These are phyloP conservation scores for Blechomonas ayalai DNA, from an alignment of 208 protist genomes.

Conservation along the genomic window DNA sequence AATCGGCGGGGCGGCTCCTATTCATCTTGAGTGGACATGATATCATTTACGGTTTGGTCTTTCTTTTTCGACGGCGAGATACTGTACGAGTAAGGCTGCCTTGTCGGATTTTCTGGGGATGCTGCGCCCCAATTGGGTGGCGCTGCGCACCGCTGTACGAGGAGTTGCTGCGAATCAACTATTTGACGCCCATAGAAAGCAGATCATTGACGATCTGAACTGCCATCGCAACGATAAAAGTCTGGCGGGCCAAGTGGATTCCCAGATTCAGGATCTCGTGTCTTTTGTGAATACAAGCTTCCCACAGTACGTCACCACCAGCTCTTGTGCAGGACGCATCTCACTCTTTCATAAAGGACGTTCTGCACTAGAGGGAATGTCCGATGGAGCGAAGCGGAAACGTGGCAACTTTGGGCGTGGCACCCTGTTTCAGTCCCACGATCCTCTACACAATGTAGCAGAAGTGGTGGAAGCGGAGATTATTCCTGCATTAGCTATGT, in stretches of 20 bases:
- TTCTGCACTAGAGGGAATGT: no score
- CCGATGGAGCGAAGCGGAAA: constrained; percentile 23
- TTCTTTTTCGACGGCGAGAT: no score
- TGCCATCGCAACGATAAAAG: constrained; percentile 69
- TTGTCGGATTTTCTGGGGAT: no score
- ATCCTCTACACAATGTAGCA: constrained; percentile 28
- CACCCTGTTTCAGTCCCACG: constrained; percentile 66
- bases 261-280: constrained; percentile 37
- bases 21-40: no score
- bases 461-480: constrained; percentile 10
- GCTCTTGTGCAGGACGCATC: constrained; percentile 64
- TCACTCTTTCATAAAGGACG: constrained; percentile 68
- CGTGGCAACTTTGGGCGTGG: constrained; percentile 55
- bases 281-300: constrained; percentile 45
- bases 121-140: no score
- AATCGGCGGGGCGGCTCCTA: no score
- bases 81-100: no score
- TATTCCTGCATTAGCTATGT: constrained; percentile 27
- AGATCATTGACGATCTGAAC: constrained; percentile 40
- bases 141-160: constrained; percentile 11
- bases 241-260: constrained; percentile 62
- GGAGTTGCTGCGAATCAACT: constrained; percentile 30
- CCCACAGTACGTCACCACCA: constrained; percentile 67
- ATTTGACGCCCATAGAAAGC: constrained; percentile 23
- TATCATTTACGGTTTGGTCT: no score